Evolutionary conservation across 805 yeast genomes (phyloP).

Genomic region (Candida pseudofarinosa): DNA sequence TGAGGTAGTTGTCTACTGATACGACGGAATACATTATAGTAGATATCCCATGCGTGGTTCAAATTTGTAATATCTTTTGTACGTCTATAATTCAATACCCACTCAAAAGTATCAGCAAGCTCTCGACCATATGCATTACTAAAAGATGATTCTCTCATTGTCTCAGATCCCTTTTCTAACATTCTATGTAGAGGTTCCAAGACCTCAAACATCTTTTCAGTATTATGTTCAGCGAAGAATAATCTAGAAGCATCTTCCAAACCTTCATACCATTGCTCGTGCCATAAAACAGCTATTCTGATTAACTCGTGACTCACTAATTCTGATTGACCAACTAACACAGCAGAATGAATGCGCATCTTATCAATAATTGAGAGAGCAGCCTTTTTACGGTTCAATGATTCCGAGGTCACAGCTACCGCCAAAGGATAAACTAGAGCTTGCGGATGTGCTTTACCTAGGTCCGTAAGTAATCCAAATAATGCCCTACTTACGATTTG

Average conservation of each 20-base stretch:
- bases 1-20: constrained; percentile 88
- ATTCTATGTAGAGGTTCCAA: constrained; percentile 84
- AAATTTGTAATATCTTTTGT: constrained; percentile 83
- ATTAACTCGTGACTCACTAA: constrained; percentile 90
- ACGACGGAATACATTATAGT: constrained; percentile 88
- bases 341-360: constrained; percentile 84
- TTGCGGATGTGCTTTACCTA: constrained; percentile 96
- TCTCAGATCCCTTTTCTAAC: constrained; percentile 84
- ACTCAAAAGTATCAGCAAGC: constrained; percentile 85
- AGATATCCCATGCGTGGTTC: constrained; percentile 97
- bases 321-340: constrained; percentile 86
- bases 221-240: constrained; percentile 90
- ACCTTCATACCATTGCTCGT: constrained; percentile 97
- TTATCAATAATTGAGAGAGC: constrained; percentile 88
- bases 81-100: constrained; percentile 82
- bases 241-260: constrained; percentile 93
- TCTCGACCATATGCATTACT: constrained; percentile 93
- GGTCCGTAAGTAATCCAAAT: constrained; percentile 73
- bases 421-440: constrained; percentile 93
- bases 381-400: constrained; percentile 83
- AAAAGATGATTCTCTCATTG: constrained; percentile 88
- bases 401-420: constrained; percentile 93
- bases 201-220: constrained; percentile 90
- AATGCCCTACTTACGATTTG: constrained; percentile 76
- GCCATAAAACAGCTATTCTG: constrained; percentile 94